Percentiles rank a stretch among this genome's conserved stretches.
These are phyloP conservation scores for Gossypium herbaceum DNA, from an alignment of 345 rosid genomes.

Conservation along the genomic window DNA sequence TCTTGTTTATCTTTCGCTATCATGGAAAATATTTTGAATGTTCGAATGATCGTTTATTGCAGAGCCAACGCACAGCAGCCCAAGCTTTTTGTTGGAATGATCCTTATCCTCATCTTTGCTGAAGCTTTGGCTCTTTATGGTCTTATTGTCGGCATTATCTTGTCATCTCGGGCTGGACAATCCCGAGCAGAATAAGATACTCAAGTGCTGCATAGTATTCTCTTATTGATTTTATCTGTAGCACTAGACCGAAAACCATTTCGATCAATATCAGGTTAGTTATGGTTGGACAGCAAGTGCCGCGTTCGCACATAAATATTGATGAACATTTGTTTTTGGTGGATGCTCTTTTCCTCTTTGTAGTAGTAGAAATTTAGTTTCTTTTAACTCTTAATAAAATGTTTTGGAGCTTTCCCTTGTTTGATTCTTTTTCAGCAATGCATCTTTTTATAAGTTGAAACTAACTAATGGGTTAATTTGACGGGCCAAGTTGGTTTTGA, in stretches of 20 bases:
- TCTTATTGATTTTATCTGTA: slow-evolving; percentile 8
- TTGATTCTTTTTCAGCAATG: slow-evolving; percentile 14
- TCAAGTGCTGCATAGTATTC: slow-evolving; percentile 13
- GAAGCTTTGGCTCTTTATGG: slow-evolving; percentile 87
- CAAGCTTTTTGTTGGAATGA: slow-evolving; percentile 86
- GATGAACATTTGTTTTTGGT: background rate
- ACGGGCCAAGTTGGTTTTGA: no score
- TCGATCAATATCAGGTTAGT: slow-evolving; percentile 11
- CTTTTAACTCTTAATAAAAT: slow-evolving; percentile 20
- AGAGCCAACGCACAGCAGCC: slow-evolving; percentile 94
- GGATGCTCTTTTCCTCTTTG: slow-evolving; percentile 23
- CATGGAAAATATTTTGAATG: background rate
- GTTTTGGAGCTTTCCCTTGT: slow-evolving; percentile 16
- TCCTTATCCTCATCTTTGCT: slow-evolving; percentile 83
- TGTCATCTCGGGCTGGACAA: slow-evolving; percentile 92
- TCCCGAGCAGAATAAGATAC: slow-evolving; percentile 73
- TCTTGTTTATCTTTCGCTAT: background rate
- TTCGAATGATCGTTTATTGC: slow-evolving; percentile 7
- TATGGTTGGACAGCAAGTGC: slow-evolving; percentile 18
- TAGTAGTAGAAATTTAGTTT: slow-evolving; percentile 19
- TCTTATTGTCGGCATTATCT: slow-evolving; percentile 81
- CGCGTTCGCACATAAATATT: background rate
- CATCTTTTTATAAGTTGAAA: slow-evolving; percentile 16
- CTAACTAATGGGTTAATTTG: background rate
- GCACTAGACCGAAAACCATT: background rate